phyloP scores from a whole-genome alignment of 2,329 filamentous ascomycete genomes.

The Arthroderma uncinatum region DNA sequence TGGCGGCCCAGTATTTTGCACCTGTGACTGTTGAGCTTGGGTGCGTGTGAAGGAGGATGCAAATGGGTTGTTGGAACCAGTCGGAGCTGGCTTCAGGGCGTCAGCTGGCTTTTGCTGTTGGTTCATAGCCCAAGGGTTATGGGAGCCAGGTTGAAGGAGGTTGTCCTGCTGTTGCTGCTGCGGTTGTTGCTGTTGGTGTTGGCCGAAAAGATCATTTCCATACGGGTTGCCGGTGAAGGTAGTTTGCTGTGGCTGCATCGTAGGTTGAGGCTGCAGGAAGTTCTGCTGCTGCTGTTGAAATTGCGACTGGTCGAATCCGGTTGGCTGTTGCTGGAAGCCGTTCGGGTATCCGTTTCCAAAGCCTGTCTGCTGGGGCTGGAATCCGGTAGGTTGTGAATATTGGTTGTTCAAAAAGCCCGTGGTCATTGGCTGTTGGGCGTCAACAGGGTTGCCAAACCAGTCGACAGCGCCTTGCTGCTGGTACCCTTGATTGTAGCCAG shows the following conservation, averaged over 20 bases:
- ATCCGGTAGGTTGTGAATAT: constrained; percentile 71
- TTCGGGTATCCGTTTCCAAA: constrained; percentile 59
- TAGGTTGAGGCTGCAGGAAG: constrained; percentile 35
- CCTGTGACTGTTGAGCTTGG: constrained; percentile 45
- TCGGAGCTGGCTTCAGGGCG: constrained; percentile 67
- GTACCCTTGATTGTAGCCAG: constrained; percentile 92
- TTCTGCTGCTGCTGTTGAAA: constrained; percentile 31
- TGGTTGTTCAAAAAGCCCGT: constrained; percentile 58
- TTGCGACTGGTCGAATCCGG: constrained; percentile 53
- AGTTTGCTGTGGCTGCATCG: constrained; percentile 49
- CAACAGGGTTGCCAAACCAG: constrained; percentile 92
- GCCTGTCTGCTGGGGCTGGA: constrained; percentile 47
- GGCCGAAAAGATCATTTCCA: constrained; percentile 34
- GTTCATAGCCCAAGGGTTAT: constrained; percentile 80
- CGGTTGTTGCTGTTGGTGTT: constrained; percentile 39
- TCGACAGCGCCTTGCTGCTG: constrained; percentile 94
- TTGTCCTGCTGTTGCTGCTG: constrained; percentile 45
- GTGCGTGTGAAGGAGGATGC: constrained; percentile 56
- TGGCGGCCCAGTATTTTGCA: constrained; percentile 49
- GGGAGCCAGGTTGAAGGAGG: constrained; percentile 64
- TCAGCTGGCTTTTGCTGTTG: constrained; percentile 44
- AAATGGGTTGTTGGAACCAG: constrained; percentile 97
- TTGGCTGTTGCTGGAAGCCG: constrained; percentile 58
- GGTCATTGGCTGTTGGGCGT: constrained; percentile 59
- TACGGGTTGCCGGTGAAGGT: constrained; percentile 51